A percentile compares a stretch with the other conserved stretches of the same genome.
phyloP scores from a whole-genome alignment of 129 eudicot species.

The Artemisia annua region DNA sequence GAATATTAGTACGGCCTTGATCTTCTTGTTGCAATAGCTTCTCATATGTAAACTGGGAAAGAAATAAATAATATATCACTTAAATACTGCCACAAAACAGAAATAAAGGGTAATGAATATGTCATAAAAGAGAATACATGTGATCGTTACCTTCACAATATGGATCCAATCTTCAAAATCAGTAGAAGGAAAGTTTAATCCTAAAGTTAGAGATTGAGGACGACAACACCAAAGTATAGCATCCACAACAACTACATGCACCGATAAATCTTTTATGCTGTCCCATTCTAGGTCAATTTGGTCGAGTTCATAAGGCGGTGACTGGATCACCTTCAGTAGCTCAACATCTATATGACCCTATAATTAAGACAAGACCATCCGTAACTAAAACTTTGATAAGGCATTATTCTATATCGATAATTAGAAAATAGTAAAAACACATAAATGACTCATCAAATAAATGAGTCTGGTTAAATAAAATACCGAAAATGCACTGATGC shows the following conservation, averaged over 20 bases:
- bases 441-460: neutral
- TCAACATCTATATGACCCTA: neutral
- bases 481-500: neutral
- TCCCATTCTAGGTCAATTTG: neutral
- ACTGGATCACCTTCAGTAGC: neutral
- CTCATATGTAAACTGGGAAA: conserved; percentile 4
- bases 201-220: conserved; percentile 4
- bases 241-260: neutral
- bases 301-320: neutral
- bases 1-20: neutral
- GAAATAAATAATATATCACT: neutral
- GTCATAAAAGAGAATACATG: neutral
- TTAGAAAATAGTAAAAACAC: neutral
- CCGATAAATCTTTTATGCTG: neutral
- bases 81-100: too few species aligned
- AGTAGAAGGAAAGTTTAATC: too few species aligned
- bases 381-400: neutral
- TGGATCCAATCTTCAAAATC: too few species aligned
- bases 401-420: neutral
- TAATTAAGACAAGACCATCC: neutral
- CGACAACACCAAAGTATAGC: conserved; percentile 15
- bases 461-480: neutral
- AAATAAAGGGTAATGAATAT: neutral
- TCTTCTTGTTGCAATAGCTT: conserved; percentile 14
- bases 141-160: too few species aligned